Evolutionary conservation across 176 grass and related monocot species (phyloP).

Genomic region (Chloris gayana): DNA sequence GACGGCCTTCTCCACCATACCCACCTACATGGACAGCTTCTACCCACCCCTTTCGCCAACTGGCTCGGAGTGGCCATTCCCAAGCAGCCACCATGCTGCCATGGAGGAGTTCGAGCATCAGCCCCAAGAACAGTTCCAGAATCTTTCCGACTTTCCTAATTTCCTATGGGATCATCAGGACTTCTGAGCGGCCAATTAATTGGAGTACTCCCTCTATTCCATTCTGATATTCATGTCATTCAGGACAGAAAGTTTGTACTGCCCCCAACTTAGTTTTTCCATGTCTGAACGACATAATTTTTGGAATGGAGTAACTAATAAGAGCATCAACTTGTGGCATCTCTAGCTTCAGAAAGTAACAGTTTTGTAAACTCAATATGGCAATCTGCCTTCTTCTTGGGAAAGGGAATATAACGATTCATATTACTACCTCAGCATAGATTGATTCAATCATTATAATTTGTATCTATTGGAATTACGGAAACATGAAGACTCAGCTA

Average conservation of each 20-base stretch:
- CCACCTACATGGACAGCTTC: neutral
- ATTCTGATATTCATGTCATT: no score
- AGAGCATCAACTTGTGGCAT: no score
- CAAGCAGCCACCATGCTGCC: constrained; percentile 16
- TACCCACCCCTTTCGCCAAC: constrained; percentile 24
- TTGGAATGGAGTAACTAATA: no score
- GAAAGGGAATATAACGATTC: no score
- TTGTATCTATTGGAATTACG: neutral
- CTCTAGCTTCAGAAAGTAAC: neutral
- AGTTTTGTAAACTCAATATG: neutral
- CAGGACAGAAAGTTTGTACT: no score
- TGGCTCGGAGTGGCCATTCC: constrained; percentile 23
- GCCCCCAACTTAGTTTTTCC: no score
- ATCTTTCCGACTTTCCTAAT: constrained; percentile 2
- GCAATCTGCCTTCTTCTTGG: no score
- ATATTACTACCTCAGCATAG: no score
- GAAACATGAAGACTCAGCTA: neutral
- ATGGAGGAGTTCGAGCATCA: constrained; percentile 47
- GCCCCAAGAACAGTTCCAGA: neutral
- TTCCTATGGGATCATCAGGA: constrained; percentile 25
- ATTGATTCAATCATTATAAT: no score
- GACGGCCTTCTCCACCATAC: constrained; percentile 26
- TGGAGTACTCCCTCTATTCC: no score
- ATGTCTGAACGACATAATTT: no score
- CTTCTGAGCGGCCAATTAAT: neutral